These are phyloP conservation scores for Pseudisothecium myosuroides DNA, from an alignment of 225 moss, liverwort and hornwort genomes.

Conservation along the genomic window DNA sequence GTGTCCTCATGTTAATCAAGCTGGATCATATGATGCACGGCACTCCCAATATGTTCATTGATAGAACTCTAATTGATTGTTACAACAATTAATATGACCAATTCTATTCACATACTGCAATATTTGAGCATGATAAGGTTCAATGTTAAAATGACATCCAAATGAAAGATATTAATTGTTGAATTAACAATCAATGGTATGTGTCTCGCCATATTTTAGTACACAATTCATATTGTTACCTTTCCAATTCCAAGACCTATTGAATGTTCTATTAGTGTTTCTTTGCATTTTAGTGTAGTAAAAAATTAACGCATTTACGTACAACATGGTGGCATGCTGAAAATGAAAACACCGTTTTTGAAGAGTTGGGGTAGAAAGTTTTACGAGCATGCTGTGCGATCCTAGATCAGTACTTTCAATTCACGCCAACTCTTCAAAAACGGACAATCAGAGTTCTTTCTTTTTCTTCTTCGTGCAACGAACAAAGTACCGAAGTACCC, in stretches of 20 bases:
- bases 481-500: too few relatives aligned
- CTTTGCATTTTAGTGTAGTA: not conserved
- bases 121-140: not conserved
- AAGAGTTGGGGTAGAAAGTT: not conserved
- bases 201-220: too few relatives aligned
- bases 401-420: not conserved
- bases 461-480: not conserved
- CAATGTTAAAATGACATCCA: not conserved
- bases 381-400: not conserved
- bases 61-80: not conserved
- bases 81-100: too few relatives aligned
- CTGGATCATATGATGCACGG: not conserved
- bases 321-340: not conserved
- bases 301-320: not conserved
- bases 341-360: not conserved
- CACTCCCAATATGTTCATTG: not conserved
- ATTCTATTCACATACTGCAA: too few relatives aligned
- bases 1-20: not conserved
- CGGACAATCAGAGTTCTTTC: too few relatives aligned
- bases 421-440: too few relatives aligned
- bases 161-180: not conserved
- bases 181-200: not conserved
- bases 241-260: not conserved
- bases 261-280: not conserved
- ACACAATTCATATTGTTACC: not conserved